Conservation (phyloP, 169 alveolate species). For the Cryptosporidium sp. region DNA sequence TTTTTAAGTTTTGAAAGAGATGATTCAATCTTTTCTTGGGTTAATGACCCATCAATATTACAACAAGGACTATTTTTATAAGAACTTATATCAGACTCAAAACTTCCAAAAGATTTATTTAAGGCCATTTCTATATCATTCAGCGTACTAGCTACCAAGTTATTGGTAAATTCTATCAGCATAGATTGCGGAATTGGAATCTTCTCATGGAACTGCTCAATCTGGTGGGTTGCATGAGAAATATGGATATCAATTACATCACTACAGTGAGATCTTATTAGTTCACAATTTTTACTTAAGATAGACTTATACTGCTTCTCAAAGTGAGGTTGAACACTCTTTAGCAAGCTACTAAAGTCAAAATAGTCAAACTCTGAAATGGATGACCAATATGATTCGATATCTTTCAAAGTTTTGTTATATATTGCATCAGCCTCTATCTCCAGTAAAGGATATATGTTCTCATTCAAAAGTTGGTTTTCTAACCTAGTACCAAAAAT, state of each 20-base stretch:
- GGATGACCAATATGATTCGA: conserved; percentile 32
- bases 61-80: conserved; percentile 65
- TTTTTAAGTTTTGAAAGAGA: conserved; percentile 1
- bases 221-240: conserved; percentile 16
- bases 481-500: conserved; percentile 47
- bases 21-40: conserved; percentile 24
- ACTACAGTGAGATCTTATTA: conserved; percentile 35
- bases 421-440: conserved; percentile 50
- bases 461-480: conserved; percentile 11
- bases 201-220: conserved; percentile 35
- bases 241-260: conserved; percentile 28
- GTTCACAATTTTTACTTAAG: conserved; percentile 40
- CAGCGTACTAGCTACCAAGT: neutral
- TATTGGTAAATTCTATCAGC: neutral
- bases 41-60: neutral
- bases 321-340: conserved; percentile 23
- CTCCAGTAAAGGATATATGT: conserved; percentile 35
- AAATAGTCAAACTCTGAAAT: conserved; percentile 43
- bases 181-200: conserved; percentile 22
- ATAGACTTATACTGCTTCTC: conserved; percentile 39
- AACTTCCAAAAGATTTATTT: neutral
- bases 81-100: conserved; percentile 6
- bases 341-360: conserved; percentile 18
- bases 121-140: conserved; percentile 21
- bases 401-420: conserved; percentile 34